phyloP scores from a whole-genome alignment of 192 early-diverging fungal species.

The Coemansia sp. region DNA sequence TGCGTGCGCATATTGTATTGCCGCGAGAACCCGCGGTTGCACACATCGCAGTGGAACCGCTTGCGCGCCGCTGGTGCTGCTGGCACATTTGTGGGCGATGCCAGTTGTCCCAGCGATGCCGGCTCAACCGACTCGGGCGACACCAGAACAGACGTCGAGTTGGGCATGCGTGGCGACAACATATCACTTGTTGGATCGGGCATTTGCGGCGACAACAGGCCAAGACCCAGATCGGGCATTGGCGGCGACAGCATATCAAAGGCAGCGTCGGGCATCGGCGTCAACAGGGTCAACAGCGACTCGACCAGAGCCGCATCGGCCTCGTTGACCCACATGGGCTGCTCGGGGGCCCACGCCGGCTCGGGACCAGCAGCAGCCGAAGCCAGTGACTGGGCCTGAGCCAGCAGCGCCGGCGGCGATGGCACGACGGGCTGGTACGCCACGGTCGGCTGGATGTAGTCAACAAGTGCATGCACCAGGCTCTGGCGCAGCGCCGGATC shows the following conservation, averaged over 20 bases:
- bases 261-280: constrained; percentile 15
- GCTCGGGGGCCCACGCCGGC: not conserved
- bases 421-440: constrained; percentile 30
- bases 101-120: too few relatives aligned
- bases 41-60: constrained; percentile 57
- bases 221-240: constrained; percentile 4
- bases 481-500: constrained; percentile 37
- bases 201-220: not conserved
- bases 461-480: constrained; percentile 48
- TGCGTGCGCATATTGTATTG: constrained; percentile 87
- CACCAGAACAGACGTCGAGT: not conserved
- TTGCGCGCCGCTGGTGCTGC: not conserved
- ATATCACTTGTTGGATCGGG: not conserved
- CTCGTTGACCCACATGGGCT: constrained; percentile 7
- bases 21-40: constrained; percentile 74
- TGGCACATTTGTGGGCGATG: not conserved
- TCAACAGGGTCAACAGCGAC: constrained; percentile 41
- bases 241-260: constrained; percentile 19
- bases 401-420: constrained; percentile 6
- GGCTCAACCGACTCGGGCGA: not conserved
- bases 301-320: constrained; percentile 31
- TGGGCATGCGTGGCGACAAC: constrained; percentile 3
- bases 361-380: not conserved
- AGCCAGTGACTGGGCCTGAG: constrained; percentile 13
- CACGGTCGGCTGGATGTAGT: constrained; percentile 35